Conservation (phyloP, 306 rosid species). For the Lithocarpus polystachyus region DNA sequence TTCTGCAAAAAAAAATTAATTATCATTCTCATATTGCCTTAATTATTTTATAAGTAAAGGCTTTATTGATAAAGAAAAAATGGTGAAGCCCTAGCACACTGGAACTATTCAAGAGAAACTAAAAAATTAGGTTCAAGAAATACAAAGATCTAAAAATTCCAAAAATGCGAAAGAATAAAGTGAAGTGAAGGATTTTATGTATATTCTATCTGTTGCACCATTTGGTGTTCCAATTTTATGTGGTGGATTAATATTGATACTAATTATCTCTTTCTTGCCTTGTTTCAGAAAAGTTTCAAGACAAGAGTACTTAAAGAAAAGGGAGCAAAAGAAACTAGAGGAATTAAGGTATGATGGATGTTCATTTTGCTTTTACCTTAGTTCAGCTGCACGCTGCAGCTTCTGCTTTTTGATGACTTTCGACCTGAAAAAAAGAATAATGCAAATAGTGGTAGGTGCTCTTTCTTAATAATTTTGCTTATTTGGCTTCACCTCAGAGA, state of each 20-base stretch:
- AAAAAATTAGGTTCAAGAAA: no score
- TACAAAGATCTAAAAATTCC: no score
- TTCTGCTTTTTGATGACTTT: conserved; percentile 5
- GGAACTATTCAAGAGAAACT: no score
- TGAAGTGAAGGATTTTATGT: background rate
- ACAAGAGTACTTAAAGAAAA: conserved; percentile 86
- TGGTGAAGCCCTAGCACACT: no score
- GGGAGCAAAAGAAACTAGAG: conserved; percentile 86
- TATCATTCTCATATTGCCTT: background rate
- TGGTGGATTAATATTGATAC: conserved; percentile 20
- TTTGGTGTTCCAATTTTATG: background rate
- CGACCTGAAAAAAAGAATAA: background rate
- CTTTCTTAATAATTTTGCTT: conserved; percentile 11
- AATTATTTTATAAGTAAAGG: background rate
- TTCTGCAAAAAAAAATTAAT: background rate
- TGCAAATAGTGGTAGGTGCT: background rate
- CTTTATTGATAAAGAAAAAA: no score
- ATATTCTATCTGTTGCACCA: background rate
- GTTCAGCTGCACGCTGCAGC: conserved; percentile 15
- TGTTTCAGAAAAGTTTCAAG: conserved; percentile 75
- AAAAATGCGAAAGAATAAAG: background rate
- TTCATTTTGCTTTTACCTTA: conserved; percentile 1
- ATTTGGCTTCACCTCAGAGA: conserved; percentile 47
- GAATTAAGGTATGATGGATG: conserved; percentile 63
- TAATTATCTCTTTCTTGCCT: conserved; percentile 4